These are phyloP conservation scores for Trichosporon sp. DNA, from an alignment of 1,284 basidiomycete genomes.

Conservation along the genomic window DNA sequence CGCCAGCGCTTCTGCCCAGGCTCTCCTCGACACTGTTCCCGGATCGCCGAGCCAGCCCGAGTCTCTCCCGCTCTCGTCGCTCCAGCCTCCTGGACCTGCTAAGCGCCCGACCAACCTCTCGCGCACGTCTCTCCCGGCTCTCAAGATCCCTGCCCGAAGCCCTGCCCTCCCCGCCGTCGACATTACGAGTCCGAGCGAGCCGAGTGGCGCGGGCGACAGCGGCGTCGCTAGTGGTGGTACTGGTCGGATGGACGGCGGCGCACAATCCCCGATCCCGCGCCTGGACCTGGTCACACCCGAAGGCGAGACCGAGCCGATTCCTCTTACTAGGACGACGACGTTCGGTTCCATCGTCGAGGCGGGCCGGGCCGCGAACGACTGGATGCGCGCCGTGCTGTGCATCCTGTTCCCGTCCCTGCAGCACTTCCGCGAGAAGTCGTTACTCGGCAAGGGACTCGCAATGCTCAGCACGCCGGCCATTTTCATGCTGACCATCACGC, in stretches of 20 bases:
- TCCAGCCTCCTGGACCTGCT: not conserved
- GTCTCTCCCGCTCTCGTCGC: not conserved
- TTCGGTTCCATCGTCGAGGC: slow-evolving; percentile 86
- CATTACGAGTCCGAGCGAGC: not conserved
- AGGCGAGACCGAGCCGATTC: slow-evolving; percentile 61
- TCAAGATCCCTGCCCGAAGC: not conserved
- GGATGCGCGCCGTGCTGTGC: slow-evolving; percentile 20
- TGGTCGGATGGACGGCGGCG: not conserved
- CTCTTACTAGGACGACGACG: slow-evolving; percentile 88
- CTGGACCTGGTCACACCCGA: not conserved
- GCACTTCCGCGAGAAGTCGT: slow-evolving; percentile 70
- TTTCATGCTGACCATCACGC: slow-evolving; percentile 78
- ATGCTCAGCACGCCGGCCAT: slow-evolving; percentile 85
- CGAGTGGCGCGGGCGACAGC: not conserved
- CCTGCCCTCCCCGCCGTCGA: not conserved
- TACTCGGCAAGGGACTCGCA: slow-evolving; percentile 72
- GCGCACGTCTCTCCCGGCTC: not conserved
- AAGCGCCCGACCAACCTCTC: not conserved
- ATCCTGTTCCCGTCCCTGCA: slow-evolving; percentile 82
- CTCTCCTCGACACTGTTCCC: slow-evolving; percentile 9
- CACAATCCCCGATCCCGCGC: not conserved
- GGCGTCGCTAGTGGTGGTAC: not conserved
- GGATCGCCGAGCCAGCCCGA: slow-evolving; percentile 11
- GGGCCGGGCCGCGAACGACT: slow-evolving; percentile 61
- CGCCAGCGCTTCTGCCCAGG: not conserved